Evolutionary conservation across 306 rosid species (phyloP).

Genomic region (Benincasa hispida): DNA sequence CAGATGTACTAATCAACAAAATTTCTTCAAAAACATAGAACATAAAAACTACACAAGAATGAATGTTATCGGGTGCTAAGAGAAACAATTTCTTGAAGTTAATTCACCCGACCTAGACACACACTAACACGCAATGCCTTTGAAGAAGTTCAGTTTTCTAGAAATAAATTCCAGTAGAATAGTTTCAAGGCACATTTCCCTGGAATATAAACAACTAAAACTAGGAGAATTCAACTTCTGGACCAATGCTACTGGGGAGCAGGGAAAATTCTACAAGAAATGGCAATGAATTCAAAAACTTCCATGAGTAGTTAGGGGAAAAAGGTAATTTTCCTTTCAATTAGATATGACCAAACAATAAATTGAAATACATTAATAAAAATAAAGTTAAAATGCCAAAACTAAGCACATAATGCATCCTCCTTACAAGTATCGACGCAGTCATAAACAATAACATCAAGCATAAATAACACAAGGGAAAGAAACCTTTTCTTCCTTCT

Average conservation of each 20-base stretch:
- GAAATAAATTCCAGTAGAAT: not conserved
- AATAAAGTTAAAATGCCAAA: not conserved
- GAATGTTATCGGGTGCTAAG: not conserved
- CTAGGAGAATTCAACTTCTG: not conserved
- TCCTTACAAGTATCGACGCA: not conserved
- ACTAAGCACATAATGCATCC: not conserved
- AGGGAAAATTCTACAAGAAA: not conserved
- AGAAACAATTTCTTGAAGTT: not conserved
- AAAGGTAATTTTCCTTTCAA: not conserved
- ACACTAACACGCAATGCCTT: not conserved
- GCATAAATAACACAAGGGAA: not conserved
- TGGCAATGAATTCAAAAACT: not conserved
- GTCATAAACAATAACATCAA: not conserved
- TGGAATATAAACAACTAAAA: not conserved
- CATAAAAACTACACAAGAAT: not conserved
- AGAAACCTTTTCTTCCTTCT: constrained; percentile 78
- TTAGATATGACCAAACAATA: not conserved
- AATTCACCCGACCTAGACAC: not conserved
- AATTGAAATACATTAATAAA: not conserved
- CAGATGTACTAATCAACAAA: not conserved
- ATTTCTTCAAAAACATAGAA: not conserved
- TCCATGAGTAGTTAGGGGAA: not conserved
- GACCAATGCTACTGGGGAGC: not conserved
- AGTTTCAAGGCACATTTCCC: not conserved
- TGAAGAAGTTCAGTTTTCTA: not conserved